Base-by-base conservation (phyloP, 345 rosid species). In the Balakata baccata region DNA sequence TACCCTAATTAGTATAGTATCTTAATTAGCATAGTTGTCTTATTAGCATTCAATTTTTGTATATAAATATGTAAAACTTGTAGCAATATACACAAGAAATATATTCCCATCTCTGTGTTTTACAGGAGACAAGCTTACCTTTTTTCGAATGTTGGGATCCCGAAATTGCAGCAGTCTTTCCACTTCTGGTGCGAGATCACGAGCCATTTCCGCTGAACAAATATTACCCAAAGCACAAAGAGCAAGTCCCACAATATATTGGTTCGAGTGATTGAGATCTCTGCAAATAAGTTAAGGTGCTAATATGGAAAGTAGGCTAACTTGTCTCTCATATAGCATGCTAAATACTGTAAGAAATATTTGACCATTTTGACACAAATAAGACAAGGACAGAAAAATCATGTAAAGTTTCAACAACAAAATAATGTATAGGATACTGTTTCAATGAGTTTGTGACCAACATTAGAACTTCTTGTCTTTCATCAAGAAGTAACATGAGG, bases 191-290 rank as follows among this genome's bases (percentile, higher is more conserved):
- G 98, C 99, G 80, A 96, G 97, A 89, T 93, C 99, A 78, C 97
- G 95, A n/a, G 99, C 98, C 98, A 96, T 96, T 82, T 96, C 98
- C 34, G 98, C 98, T 11, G 98, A 96, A 72, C 97, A 93, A 70
- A 93, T 96, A 72, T 96, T 96, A 74, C 99, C 99, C 83, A 96
- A 85, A 84, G 99, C 99, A 91, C 99, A 96, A 79, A 96, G 96
- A 34, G 99, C 98, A 62, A 96, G 95, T 76, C 99, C 99, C 78
- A 96, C 97, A 73, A 91, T 89, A 75, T 96, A 93, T 89, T 91
- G 99, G 85, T 93, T 93, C 45, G 92, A 72, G 81, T 96, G 99
- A 79, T 93, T 93, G 75, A 96, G 98, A 84, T 96, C 99, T 89
- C 99, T 96, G 84, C 58, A 74, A 59, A 53, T 66, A 84, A 72